Conservation (phyloP, 2,329 filamentous ascomycete species). For the Pyrenophora graminea region DNA sequence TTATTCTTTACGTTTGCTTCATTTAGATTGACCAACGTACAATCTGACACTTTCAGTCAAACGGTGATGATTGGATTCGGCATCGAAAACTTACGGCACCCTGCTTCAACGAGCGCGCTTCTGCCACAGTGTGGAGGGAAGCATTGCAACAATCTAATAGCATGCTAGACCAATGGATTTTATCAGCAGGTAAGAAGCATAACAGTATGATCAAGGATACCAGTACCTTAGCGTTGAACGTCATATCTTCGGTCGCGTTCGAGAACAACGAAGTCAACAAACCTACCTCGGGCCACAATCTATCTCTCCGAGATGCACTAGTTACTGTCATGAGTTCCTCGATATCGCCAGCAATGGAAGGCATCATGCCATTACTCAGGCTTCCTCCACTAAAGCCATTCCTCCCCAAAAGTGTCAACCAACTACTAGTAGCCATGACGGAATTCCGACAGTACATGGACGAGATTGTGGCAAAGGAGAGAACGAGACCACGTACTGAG, state of each 20-base stretch:
- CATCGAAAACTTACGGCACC: conserved; percentile 51
- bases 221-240: conserved; percentile 44
- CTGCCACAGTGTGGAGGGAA: conserved; percentile 58
- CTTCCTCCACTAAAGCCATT: conserved; percentile 12
- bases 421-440: conserved; percentile 18
- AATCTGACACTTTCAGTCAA: conserved; percentile 4
- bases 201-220: conserved; percentile 37
- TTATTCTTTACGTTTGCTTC: neutral
- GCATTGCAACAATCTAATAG: conserved; percentile 60
- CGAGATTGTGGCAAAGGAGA: neutral
- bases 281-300: conserved; percentile 18
- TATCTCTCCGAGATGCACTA: conserved; percentile 28
- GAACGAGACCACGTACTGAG: neutral
- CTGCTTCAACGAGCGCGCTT: conserved; percentile 52
- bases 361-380: conserved; percentile 14
- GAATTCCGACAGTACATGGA: conserved; percentile 30
- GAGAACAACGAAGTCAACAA: conserved; percentile 27
- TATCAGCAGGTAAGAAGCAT: conserved; percentile 27
- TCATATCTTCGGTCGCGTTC: conserved; percentile 47
- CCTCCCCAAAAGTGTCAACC: conserved; percentile 23
- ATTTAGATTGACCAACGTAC: neutral
- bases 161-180: conserved; percentile 26
- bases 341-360: conserved; percentile 18
- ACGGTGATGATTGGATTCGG: conserved; percentile 40
- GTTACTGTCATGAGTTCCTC: conserved; percentile 35